Base-by-base conservation (phyloP, 768 basidiomycete genomes). In the Pleurotus eryngii region DNA sequence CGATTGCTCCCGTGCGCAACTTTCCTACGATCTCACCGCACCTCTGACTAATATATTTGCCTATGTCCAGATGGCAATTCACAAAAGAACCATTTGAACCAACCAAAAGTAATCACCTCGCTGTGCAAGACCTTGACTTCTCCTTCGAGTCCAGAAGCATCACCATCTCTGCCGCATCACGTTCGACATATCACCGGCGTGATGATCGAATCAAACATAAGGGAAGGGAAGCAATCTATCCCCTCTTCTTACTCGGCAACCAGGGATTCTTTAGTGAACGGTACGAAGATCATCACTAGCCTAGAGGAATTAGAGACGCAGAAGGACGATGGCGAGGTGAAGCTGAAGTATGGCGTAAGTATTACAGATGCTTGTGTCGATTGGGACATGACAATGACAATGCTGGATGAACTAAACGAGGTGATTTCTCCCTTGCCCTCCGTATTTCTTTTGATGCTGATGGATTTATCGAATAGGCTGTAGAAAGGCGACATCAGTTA, bases 201-300 rank as follows among this genome's bases (percentile, higher is more conserved):
- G 55, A 98, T 98, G 95, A 79, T 98, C 56, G 96, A 98, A 73
- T 92, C 90, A 45, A 95, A 96, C 68, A 79, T 98, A 49, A 78
- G 86, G 6, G 92, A 90, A 68, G 92, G 94, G 24, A 84, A 92
- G 50, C 92, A 95, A 71, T 86, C 92, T 63, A 88, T 95, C 58
- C 86, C 92, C 3, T 66, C 81, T 1, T 77, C 80, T 9, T 94
- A 93, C 3, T 86, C 87, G 1, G 72, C 80, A 5, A 38, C 26
- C 20, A 42, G 42, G 11, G 51, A 54, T 42, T 20, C 51, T 15
- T 22, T 54, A 5, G 51, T 54, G 9, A 54, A 54, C n/a, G 51
- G 51, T 7, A 14, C 42, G n/a, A 22, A n/a, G 42, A 45, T 17
- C n/a, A 45, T 45, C 20, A 22, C 8, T 11, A 45, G 15, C 20